These are phyloP conservation scores for Pseudogymnoascus sp. DNA, from an alignment of 2,329 filamentous ascomycete genomes.

Conservation along the genomic window DNA sequence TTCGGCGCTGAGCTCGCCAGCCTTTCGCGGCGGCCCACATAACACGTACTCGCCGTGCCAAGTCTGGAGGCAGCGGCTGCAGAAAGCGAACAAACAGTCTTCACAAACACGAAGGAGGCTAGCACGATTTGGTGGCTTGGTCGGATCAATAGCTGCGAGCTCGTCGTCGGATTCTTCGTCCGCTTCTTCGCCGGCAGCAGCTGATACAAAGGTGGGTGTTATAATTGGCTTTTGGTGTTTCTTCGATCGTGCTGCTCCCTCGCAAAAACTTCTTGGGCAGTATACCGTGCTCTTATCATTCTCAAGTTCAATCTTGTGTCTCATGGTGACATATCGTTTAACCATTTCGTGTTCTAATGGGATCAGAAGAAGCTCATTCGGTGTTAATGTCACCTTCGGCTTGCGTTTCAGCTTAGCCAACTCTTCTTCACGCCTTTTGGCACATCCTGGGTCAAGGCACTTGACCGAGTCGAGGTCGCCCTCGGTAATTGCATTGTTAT, in stretches of 20 bases:
- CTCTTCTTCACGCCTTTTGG: slow-evolving; percentile 46
- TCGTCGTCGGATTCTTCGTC: slow-evolving; percentile 30
- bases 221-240: slow-evolving; percentile 65
- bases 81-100: slow-evolving; percentile 86
- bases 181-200: slow-evolving; percentile 44
- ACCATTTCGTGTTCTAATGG: slow-evolving; percentile 65
- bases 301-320: slow-evolving; percentile 88
- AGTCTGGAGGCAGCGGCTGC: slow-evolving; percentile 58
- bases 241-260: slow-evolving; percentile 74
- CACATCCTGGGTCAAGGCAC: slow-evolving; percentile 74
- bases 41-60: slow-evolving; percentile 84
- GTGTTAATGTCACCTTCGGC: slow-evolving; percentile 62
- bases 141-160: slow-evolving; percentile 13
- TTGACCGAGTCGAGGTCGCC: slow-evolving; percentile 73
- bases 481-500: slow-evolving; percentile 78
- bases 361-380: slow-evolving; percentile 76
- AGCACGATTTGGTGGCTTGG: slow-evolving; percentile 26
- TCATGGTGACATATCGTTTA: slow-evolving; percentile 79
- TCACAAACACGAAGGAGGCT: slow-evolving; percentile 79
- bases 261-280: slow-evolving; percentile 87
- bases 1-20: slow-evolving; percentile 69
- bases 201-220: slow-evolving; percentile 50
- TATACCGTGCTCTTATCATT: slow-evolving; percentile 88
- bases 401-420: slow-evolving; percentile 40
- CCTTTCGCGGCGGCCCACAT: slow-evolving; percentile 60